A percentile compares a stretch with the other conserved stretches of the same genome.
Evolutionary conservation across 2,329 filamentous ascomycete species (phyloP).

Genomic region (Mariannaea elegans): DNA sequence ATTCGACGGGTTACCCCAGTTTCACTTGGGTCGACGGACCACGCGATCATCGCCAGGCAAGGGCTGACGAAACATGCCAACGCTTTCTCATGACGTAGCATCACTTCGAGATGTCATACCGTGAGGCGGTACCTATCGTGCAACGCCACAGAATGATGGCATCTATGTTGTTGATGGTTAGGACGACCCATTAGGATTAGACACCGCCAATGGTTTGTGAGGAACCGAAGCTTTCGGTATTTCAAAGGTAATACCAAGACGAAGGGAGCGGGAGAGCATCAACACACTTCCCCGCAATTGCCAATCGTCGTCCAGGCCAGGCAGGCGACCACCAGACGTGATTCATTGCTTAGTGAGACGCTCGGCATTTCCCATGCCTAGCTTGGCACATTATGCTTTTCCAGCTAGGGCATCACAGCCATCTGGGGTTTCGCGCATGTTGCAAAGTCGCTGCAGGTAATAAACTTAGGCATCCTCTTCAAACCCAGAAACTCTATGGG

Average conservation of each 20-base stretch:
- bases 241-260: background rate
- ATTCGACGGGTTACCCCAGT: background rate
- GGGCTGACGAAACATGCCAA: conserved; percentile 35
- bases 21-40: conserved; percentile 3
- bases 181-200: too few relatives aligned
- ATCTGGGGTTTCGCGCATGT: too few relatives aligned
- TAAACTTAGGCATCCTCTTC: too few relatives aligned
- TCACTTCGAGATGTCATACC: background rate
- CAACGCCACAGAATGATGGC: background rate
- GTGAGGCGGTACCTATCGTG: background rate
- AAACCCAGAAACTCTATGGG: too few relatives aligned
- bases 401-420: too few relatives aligned
- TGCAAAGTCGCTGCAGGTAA: too few relatives aligned
- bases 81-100: conserved; percentile 36
- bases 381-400: too few relatives aligned
- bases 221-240: background rate
- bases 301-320: background rate
- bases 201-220: too few relatives aligned
- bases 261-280: background rate
- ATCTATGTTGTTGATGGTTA: too few relatives aligned
- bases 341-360: background rate
- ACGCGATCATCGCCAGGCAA: conserved; percentile 32
- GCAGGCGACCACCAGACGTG: background rate
- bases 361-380: too few relatives aligned
- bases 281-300: conserved; percentile 2